Base-by-base conservation (phyloP, 1,284 basidiomycete species). In the Hymenochaete sp. region DNA sequence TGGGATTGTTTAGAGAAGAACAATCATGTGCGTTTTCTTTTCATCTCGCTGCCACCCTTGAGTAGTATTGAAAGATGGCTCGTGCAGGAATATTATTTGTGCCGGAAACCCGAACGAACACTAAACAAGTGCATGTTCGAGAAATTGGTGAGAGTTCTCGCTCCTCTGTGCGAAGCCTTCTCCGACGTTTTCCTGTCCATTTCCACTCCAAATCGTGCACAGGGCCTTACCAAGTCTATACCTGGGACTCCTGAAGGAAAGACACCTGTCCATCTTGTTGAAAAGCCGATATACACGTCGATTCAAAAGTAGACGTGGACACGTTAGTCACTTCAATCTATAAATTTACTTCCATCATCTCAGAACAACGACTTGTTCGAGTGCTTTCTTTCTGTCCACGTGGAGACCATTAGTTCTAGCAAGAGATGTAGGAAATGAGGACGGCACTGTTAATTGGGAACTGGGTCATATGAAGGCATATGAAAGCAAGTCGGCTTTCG, bases 41-140 rank as follows among this genome's bases (percentile, higher is more conserved):
- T 18, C 45, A 2, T 39, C 24, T 38, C n/a, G 37, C 29, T 42
- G n/a, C 24, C n/a, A 42, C 26, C 37, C 19, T 19, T 37, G 24
- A 28, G 29, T 38, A 44, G 48, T 31, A 13, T 32, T 8, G 21
- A 31, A 14, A 14, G 28, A 14, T 10, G 28, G 28, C 38, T 19
- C 19, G 42, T 33, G 3, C 26, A 93, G 92, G 84, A 95, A 67
- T 93, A 91, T 63, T 85, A 87, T 62, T 75, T 74, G 36, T 99
- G 96, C 65, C 82, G 95, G 56, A 86, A 91, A 65, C 82, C 82
- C 21, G 96, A 99, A 65, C 82, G 84, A 54, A 67, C 79, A 47
- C 75, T 98, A 46, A 99, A 98, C 73, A 72, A 82, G 54, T 99
- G 96, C 68, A 90, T 98, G 70, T 95, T 97, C 59, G 85, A 95